phyloP scores from a whole-genome alignment of 148 eudicot genomes.

The Polygonum aviculare region DNA sequence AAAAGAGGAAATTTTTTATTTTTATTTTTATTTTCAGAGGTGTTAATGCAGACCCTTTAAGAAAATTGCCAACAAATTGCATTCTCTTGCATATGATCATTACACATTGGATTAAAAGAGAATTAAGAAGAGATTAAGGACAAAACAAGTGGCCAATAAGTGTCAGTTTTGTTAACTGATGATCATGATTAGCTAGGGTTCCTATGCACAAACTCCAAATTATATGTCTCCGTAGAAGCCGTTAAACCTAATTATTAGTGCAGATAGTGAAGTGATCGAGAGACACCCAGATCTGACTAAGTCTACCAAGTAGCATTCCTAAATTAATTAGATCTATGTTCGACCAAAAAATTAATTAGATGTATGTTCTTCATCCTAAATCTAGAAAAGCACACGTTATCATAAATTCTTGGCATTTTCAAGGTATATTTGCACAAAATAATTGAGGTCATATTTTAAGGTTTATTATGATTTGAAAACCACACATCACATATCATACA shows the following conservation, averaged over 20 bases:
- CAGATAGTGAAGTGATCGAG: neutral
- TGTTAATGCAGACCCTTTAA: neutral
- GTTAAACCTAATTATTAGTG: neutral
- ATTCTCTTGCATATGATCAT: neutral
- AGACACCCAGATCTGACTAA: neutral
- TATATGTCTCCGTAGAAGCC: neutral
- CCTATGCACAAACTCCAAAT: neutral
- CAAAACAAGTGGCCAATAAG: neutral
- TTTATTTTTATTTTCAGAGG: neutral
- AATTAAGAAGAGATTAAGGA: neutral
- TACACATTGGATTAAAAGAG: neutral
- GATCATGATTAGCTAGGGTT: slow-evolving; percentile 8
- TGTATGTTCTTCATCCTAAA: neutral
- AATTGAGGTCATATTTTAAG: too few relatives aligned
- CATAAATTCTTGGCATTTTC: too few relatives aligned
- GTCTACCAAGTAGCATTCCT: neutral
- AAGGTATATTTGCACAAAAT: too few relatives aligned
- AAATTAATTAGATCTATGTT: slow-evolving; percentile 1
- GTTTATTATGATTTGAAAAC: too few relatives aligned
- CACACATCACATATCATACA: neutral
- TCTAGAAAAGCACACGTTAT: neutral
- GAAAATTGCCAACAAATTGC: neutral
- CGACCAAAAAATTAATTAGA: slow-evolving; percentile 5
- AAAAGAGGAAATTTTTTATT: neutral
- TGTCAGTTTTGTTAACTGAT: slow-evolving; percentile 1